Evolutionary conservation across 225 moss, liverwort and hornwort genomes (phyloP).

Genomic region (Polytrichum formosum): DNA sequence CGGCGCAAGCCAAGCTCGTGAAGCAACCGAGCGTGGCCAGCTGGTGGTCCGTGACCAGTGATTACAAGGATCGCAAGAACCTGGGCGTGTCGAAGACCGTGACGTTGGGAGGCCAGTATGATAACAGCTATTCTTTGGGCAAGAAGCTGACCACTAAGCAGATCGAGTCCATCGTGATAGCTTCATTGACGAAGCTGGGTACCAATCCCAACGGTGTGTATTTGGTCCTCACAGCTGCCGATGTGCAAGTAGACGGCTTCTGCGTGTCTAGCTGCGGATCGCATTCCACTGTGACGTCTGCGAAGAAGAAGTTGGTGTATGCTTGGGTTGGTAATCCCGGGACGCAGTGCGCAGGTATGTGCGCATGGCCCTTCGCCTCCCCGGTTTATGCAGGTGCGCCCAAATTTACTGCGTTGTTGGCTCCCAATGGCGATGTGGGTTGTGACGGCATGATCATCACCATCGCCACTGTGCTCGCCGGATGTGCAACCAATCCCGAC

Average conservation of each 20-base stretch:
- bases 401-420: slow-evolving; percentile 18
- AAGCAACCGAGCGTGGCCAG: neutral
- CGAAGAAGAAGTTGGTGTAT: slow-evolving; percentile 31
- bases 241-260: slow-evolving; percentile 49
- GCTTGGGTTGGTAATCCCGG: slow-evolving; percentile 53
- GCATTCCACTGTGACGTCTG: slow-evolving; percentile 25
- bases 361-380: slow-evolving; percentile 52
- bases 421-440: slow-evolving; percentile 43
- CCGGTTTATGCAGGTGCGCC: slow-evolving; percentile 30
- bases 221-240: slow-evolving; percentile 35
- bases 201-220: slow-evolving; percentile 21
- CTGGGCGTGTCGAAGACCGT: slow-evolving; percentile 2
- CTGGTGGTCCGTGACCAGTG: neutral
- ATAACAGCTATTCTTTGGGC: neutral
- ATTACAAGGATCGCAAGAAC: neutral
- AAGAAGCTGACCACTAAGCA: slow-evolving; percentile 1
- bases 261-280: slow-evolving; percentile 50
- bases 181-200: too few species aligned
- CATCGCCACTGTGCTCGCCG: slow-evolving; percentile 35
- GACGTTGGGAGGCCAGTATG: slow-evolving; percentile 1
- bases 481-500: slow-evolving; percentile 36
- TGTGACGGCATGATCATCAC: slow-evolving; percentile 58
- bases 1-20: too few species aligned
- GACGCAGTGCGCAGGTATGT: slow-evolving; percentile 30
- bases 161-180: neutral